A percentile compares a stretch with the other conserved stretches of the same genome.
phyloP scores from a whole-genome alignment of 2,329 filamentous ascomycete species.

The Tolypocladium ophioglossoides region DNA sequence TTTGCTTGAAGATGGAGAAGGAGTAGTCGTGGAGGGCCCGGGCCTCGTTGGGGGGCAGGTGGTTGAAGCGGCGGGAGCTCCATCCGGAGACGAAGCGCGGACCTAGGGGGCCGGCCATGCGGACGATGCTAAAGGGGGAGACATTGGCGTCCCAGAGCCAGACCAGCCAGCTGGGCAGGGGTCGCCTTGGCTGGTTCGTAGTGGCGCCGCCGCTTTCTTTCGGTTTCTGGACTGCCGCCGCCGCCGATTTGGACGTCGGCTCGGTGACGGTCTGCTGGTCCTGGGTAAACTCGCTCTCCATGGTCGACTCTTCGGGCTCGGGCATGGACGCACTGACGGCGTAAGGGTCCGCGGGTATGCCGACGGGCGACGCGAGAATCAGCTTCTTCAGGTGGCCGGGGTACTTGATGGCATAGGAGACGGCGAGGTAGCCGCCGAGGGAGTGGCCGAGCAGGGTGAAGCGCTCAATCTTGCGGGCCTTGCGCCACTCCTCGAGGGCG shows the following conservation, averaged over 20 bases:
- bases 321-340: slow-evolving; percentile 74
- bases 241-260: background rate
- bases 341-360: slow-evolving; percentile 88
- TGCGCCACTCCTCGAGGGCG: slow-evolving; percentile 90
- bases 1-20: slow-evolving; percentile 87
- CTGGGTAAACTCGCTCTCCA: slow-evolving; percentile 70
- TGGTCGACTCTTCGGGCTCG: slow-evolving; percentile 60
- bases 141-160: slow-evolving; percentile 97
- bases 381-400: slow-evolving; percentile 91
- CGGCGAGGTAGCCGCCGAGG: slow-evolving; percentile 86
- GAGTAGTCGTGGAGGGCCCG: slow-evolving; percentile 85
- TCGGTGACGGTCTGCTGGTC: slow-evolving; percentile 48
- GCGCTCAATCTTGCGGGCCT: slow-evolving; percentile 76
- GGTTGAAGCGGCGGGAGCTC: slow-evolving; percentile 86
- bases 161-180: slow-evolving; percentile 73
- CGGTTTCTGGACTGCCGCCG: background rate
- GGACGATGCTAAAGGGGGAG: slow-evolving; percentile 85
- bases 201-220: slow-evolving; percentile 28
- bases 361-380: slow-evolving; percentile 88
- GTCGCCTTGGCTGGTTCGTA: slow-evolving; percentile 32
- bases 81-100: slow-evolving; percentile 89
- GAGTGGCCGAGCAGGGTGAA: slow-evolving; percentile 93
- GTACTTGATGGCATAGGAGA: slow-evolving; percentile 94
- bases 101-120: slow-evolving; percentile 79
- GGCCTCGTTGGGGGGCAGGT: slow-evolving; percentile 70